These are phyloP conservation scores for Cyclotella sp. DNA, from an alignment of 108 stramenopile genomes.

Conservation along the genomic window DNA sequence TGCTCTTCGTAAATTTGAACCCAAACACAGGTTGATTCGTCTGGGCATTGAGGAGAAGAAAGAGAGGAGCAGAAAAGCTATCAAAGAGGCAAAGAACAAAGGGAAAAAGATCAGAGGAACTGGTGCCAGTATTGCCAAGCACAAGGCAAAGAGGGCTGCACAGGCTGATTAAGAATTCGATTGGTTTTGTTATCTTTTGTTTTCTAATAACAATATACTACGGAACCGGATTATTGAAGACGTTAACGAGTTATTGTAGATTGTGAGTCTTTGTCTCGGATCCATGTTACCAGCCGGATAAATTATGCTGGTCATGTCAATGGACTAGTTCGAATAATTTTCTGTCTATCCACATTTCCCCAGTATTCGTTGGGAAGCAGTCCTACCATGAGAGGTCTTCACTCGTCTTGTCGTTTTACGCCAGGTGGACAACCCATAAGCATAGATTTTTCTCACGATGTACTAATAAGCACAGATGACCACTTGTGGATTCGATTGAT, in stretches of 20 bases:
- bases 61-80: constrained; percentile 96
- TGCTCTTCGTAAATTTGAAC: constrained; percentile 95
- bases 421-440: too few species aligned
- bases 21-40: constrained; percentile 94
- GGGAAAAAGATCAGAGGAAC: constrained; percentile 98
- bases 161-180: constrained; percentile 64
- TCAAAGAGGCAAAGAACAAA: constrained; percentile 99
- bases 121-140: constrained; percentile 96
- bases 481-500: too few species aligned
- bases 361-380: too few species aligned
- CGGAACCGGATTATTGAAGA: constrained; percentile 54
- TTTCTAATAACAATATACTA: constrained; percentile 15
- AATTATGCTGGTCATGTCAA: too few species aligned
- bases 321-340: too few species aligned
- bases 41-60: constrained; percentile 86
- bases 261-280: too few species aligned
- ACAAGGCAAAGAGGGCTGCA: constrained; percentile 99
- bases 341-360: too few species aligned
- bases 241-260: not conserved
- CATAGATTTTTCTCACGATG: too few species aligned
- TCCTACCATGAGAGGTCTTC: too few species aligned
- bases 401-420: too few species aligned
- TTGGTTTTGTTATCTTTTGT: not conserved
- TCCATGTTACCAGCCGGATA: too few species aligned
- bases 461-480: too few species aligned